A percentile compares a stretch with the other conserved stretches of the same genome.
phyloP scores from a whole-genome alignment of 768 basidiomycete species.

The Paxillus ammoniavirescens region DNA sequence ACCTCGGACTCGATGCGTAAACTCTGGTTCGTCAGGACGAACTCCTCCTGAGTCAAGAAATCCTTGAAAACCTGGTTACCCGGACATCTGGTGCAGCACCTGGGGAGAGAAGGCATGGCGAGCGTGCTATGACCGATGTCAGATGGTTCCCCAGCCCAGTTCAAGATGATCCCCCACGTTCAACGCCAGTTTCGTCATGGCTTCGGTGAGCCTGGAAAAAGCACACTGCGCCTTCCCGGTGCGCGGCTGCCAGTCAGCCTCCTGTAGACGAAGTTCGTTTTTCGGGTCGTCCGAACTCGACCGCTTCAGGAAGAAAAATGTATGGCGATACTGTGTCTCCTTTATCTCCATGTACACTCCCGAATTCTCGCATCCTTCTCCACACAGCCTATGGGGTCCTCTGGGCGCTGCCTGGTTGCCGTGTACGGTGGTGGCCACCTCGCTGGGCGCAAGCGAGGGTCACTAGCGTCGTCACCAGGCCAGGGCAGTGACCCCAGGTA shows the following conservation, averaged over 20 bases:
- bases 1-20: not conserved
- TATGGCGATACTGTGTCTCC: slow-evolving; percentile 55
- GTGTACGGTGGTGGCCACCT: no score
- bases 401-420: no score
- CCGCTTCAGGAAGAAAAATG: slow-evolving; percentile 47
- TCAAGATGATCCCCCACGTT: not conserved
- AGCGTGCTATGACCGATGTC: not conserved
- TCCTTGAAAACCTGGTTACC: not conserved
- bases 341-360: not conserved
- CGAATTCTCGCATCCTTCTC: not conserved
- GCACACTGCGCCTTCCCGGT: slow-evolving; percentile 9
- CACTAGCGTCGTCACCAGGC: slow-evolving; percentile 32
- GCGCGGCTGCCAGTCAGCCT: no score
- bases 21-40: not conserved
- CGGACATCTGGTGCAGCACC: not conserved
- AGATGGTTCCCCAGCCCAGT: slow-evolving; percentile 1
- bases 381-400: not conserved
- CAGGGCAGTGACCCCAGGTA: not conserved
- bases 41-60: not conserved
- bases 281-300: slow-evolving; percentile 57
- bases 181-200: not conserved
- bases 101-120: slow-evolving; percentile 1
- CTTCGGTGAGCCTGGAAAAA: slow-evolving; percentile 1
- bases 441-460: no score
- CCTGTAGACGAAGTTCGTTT: slow-evolving; percentile 40